Base-by-base conservation (phyloP, 2,329 filamentous ascomycete genomes). In the Hypoxylon sp. region DNA sequence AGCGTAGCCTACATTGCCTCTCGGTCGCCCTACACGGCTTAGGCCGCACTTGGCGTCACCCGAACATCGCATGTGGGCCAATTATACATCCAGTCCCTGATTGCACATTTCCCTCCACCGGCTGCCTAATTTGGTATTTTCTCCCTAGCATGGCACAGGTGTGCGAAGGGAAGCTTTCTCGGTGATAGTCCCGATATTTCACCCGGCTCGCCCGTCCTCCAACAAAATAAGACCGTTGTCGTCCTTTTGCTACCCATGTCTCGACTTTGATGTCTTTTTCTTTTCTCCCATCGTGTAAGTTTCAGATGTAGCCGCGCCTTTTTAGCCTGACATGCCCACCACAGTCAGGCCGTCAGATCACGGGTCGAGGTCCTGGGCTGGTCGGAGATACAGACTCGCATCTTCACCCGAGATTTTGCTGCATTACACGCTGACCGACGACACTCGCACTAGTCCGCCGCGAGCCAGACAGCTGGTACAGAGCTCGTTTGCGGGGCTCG, bases 261-360 rank as follows among this genome's bases (percentile, higher is more conserved):
- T 55, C 37, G 42, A 32, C 37, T 48, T 65, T 54, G 51, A 46
- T 53, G 54, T 47, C 27, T 56, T 57, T 44, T 51, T 37, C 24
- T 56, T 27, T 39, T 42, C 15, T 31, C 24, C 24, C 46, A 29
- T 63, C 57, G 31, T 47, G 60, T 61, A 57, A 62, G 58, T 65
- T 39, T 61, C 68, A 70, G 44, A 70, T 70, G 68, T 70, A 72
- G 65, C 62, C 35, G 35, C 42, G 59, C 62, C 42, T 47, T 54
- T 58, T 62, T 62, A 58, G 68, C 71, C 68, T 72, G 71, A 65
- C 56, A 73, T 73, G 72, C 72, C 72, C 68, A 65, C 71, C 51
- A 73, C 68, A 55, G 69, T 73, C 66, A 71, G 68, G 70, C 72
- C 72, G 44, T 72, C 72, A 50, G 65, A 69, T 67, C 64, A 73